A percentile compares a stretch with the other conserved stretches of the same genome.
Evolutionary conservation across 2,329 filamentous ascomycete genomes (phyloP).

Genomic region (Fusarium duplospermum): DNA sequence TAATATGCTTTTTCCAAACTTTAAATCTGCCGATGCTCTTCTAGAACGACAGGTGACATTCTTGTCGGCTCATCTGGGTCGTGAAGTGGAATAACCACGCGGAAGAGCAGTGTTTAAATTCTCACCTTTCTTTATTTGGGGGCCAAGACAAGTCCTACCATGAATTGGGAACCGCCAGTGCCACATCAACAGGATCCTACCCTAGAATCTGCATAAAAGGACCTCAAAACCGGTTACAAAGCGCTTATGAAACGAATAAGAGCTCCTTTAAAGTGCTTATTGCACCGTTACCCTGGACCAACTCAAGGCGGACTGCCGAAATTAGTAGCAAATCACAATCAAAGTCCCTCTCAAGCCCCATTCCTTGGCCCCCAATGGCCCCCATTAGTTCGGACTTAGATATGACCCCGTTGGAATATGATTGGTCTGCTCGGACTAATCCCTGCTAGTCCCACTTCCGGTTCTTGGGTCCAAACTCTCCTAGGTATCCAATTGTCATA

Average conservation of each 20-base stretch:
- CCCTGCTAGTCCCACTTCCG: neutral
- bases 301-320: neutral
- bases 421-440: conserved; percentile 5
- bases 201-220: neutral
- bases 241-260: neutral
- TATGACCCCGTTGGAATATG: neutral
- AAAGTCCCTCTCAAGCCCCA: neutral
- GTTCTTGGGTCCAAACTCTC: neutral
- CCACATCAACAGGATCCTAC: neutral
- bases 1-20: neutral
- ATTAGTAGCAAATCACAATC: neutral
- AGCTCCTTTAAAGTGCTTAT: neutral
- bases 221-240: neutral
- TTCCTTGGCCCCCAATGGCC: neutral
- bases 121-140: neutral
- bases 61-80: neutral
- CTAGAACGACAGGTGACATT: neutral
- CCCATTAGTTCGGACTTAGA: neutral
- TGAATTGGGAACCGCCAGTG: neutral
- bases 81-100: neutral
- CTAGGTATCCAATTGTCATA: neutral
- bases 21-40: neutral
- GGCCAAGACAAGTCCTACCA: neutral
- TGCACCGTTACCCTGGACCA: neutral
- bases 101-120: neutral